Base-by-base conservation (phyloP, 2,329 filamentous ascomycete genomes). In the Neofusicoccum parvum region DNA sequence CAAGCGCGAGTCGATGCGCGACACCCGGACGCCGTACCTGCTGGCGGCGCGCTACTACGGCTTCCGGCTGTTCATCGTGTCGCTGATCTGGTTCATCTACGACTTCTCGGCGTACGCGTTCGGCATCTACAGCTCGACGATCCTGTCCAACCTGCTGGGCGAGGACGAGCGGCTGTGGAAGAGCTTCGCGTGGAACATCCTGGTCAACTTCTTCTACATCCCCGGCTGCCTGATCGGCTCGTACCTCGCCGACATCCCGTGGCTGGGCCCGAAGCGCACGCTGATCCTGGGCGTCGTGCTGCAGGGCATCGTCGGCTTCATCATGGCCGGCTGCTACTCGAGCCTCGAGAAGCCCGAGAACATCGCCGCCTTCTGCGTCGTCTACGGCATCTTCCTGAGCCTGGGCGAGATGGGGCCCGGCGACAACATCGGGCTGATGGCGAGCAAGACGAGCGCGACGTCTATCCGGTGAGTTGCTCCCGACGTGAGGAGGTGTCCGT, bases 141-240 rank as follows among this genome's bases (percentile, higher is more conserved):
- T 96, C 72, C 80, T 96, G 0, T 76, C 81, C 45, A 88, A 87
- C 66, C 85, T 92, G 34, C 87, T 90, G 48, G 86, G 87, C 10
- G 73, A 82, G 0, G 71, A 75, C 4, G 82, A 87, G 0, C 85
- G 89, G 0, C 80, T 97, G 1, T 94, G 92, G 73, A 90, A 90
- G 68, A 81, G 88, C 11, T 94, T 97, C 67, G 94, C 92, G 46
- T 97, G 92, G 92, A 93, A 92, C 74, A 92, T 90, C 0, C 85
- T 97, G 48, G 88, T 96, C 80, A 96, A 95, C 76, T 81, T 92
- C 68, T 97, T 97, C 78, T 96, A 96, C 77, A 85, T 96, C 56
- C 93, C 92, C 0, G 94, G 94, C 1, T 91, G 92, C 27, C 82
- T 94, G 62, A 78, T 90, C 3, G 94, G 94, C 20, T 90, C 92